phyloP scores from a whole-genome alignment of 164 flowering plant genomes.

The Taxillus chinensis region DNA sequence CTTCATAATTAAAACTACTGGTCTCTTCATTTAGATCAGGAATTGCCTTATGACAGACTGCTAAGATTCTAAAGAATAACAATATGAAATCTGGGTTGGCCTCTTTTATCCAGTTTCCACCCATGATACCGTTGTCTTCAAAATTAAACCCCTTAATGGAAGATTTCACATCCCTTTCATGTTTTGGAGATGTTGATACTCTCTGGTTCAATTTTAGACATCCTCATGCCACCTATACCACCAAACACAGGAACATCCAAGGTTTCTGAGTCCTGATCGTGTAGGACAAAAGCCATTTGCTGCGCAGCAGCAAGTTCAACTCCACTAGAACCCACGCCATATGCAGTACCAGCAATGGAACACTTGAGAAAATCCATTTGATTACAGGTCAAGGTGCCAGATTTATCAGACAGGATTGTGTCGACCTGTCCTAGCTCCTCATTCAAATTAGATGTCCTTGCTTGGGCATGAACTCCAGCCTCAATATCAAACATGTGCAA shows the following conservation, averaged over 20 bases:
- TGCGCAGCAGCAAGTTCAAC: conserved; percentile 84
- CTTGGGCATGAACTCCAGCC: conserved; percentile 58
- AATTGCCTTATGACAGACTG: conserved; percentile 88
- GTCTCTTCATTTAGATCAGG: conserved; percentile 77
- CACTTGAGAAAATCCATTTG: conserved; percentile 97
- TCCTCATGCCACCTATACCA: conserved; percentile 8
- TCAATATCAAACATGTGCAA: conserved; percentile 80
- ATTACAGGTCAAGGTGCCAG: conserved; percentile 92
- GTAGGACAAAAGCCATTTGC: conserved; percentile 57
- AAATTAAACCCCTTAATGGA: conserved; percentile 75
- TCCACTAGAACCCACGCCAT: conserved; percentile 74
- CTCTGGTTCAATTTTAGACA: conserved; percentile 57
- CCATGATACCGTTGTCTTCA: conserved; percentile 65
- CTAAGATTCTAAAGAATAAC: conserved; percentile 65
- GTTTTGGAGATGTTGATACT: conserved; percentile 34
- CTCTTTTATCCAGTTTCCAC: conserved; percentile 71
- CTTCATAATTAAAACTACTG: conserved; percentile 60
- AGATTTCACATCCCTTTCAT: conserved; percentile 25
- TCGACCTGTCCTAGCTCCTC: conserved; percentile 98
- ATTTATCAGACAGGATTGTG: conserved; percentile 87
- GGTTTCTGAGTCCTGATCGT: conserved; percentile 20
- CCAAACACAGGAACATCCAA: conserved; percentile 12
- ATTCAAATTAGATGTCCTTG: conserved; percentile 86
- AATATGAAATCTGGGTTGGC: conserved; percentile 35
- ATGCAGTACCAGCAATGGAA: conserved; percentile 80